These are phyloP conservation scores for Immersiella caudata DNA, from an alignment of 495 filamentous ascomycete species.

Conservation along the genomic window DNA sequence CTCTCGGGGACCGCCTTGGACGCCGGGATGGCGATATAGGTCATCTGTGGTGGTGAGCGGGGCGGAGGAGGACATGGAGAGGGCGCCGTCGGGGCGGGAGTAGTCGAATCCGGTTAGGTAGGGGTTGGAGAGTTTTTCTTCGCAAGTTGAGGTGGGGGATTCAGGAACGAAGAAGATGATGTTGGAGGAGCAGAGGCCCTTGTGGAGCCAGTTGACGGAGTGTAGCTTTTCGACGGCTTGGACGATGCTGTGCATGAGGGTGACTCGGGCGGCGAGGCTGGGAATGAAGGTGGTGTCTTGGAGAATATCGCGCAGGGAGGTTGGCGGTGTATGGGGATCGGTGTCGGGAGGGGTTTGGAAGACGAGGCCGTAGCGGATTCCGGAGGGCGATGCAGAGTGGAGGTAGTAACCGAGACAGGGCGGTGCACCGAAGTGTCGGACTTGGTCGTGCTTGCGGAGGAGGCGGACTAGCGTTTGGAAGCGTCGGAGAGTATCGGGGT, in stretches of 20 bases:
- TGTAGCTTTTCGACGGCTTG: background rate
- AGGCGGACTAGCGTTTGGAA: background rate
- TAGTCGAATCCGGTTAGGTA: conserved; percentile 8
- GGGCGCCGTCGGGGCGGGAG: background rate
- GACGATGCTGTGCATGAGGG: conserved; percentile 7
- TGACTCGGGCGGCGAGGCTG: background rate
- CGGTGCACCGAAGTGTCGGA: background rate
- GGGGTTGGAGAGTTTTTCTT: background rate
- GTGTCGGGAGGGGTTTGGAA: background rate
- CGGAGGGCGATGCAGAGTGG: background rate
- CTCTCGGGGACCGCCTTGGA: background rate
- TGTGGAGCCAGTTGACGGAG: conserved; percentile 16
- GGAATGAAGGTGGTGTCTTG: background rate
- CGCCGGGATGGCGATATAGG: conserved; percentile 7
- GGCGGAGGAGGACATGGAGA: background rate
- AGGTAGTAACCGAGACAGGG: conserved; percentile 10
- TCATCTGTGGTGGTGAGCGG: background rate
- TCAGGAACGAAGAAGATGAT: background rate
- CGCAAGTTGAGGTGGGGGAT: background rate
- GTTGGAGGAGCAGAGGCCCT: background rate
- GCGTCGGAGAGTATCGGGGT: background rate
- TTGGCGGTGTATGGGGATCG: conserved; percentile 5
- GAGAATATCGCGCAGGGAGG: conserved; percentile 1
- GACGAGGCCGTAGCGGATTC: conserved; percentile 12
- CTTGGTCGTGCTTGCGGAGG: conserved; percentile 10